phyloP scores from a whole-genome alignment of 1,284 basidiomycete species.

The Malassezia furfur region DNA sequence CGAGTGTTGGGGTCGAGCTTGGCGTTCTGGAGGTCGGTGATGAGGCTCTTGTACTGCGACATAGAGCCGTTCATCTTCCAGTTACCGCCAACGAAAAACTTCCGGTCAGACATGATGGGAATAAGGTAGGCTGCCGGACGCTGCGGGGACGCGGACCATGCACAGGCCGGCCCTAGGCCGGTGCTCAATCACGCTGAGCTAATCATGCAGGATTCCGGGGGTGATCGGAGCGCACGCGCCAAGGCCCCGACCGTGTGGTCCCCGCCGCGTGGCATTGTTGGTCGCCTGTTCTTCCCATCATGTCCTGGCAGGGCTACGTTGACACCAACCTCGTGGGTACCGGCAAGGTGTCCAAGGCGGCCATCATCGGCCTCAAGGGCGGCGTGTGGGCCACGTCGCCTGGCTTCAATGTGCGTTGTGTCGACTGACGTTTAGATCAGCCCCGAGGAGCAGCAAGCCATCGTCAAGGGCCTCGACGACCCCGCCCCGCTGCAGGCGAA shows the following conservation, averaged over 20 bases:
- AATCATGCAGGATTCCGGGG: neutral
- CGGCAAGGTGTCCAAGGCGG: constrained; percentile 66
- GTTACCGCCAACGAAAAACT: constrained; percentile 45
- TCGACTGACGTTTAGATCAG: constrained; percentile 56
- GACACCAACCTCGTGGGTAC: constrained; percentile 72
- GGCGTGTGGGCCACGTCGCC: constrained; percentile 74
- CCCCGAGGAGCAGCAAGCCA: constrained; percentile 63
- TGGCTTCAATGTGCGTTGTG: constrained; percentile 60
- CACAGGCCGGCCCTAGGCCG: neutral
- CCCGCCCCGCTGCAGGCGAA: constrained; percentile 50
- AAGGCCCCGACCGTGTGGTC: neutral
- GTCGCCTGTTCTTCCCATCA: constrained; percentile 5
- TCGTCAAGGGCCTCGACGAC: constrained; percentile 57
- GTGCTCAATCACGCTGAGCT: neutral
- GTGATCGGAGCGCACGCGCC: neutral
- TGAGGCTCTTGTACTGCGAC: constrained; percentile 39
- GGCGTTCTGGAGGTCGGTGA: constrained; percentile 30
- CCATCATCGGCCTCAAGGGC: constrained; percentile 73
- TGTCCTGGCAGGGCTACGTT: constrained; percentile 63
- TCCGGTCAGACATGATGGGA: constrained; percentile 28
- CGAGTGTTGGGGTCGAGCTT: constrained; percentile 35
- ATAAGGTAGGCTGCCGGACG: no score
- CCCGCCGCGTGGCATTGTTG: neutral
- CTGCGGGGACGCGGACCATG: neutral
- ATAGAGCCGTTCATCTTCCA: constrained; percentile 49